These are phyloP conservation scores for Boletus tylopilopsis DNA, from an alignment of 768 basidiomycete species.

Conservation along the genomic window DNA sequence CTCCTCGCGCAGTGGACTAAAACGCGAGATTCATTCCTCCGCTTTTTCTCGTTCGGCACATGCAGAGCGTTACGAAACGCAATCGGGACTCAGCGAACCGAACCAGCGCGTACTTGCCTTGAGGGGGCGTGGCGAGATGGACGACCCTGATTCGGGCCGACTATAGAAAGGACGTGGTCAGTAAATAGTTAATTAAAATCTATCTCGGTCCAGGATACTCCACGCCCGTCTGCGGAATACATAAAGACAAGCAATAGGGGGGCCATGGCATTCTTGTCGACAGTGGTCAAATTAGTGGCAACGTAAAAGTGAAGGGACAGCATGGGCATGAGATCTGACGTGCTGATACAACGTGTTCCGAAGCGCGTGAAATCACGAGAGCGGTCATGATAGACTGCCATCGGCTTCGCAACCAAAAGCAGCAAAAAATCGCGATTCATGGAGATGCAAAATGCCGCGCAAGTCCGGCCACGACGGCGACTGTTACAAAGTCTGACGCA, in stretches of 20 bases:
- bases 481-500: slow-evolving; percentile 9
- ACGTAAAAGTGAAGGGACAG: slow-evolving; percentile 33
- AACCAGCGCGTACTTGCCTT: slow-evolving; percentile 36
- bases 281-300: slow-evolving; percentile 20
- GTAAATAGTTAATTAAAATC: slow-evolving; percentile 32
- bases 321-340: slow-evolving; percentile 31
- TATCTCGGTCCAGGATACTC: slow-evolving; percentile 32
- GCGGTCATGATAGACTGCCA: slow-evolving; percentile 31
- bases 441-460: slow-evolving; percentile 12
- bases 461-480: slow-evolving; percentile 17
- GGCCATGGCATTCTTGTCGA: slow-evolving; percentile 26
- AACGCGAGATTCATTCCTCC: slow-evolving; percentile 37
- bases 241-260: slow-evolving; percentile 34
- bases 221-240: slow-evolving; percentile 35
- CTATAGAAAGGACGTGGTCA: slow-evolving; percentile 22
- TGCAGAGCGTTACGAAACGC: slow-evolving; percentile 31
- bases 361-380: slow-evolving; percentile 35
- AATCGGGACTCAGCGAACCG: slow-evolving; percentile 35
- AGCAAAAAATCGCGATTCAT: slow-evolving; percentile 23
- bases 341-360: slow-evolving; percentile 34
- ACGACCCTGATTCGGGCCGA: slow-evolving; percentile 25
- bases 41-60: slow-evolving; percentile 30
- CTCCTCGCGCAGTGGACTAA: slow-evolving; percentile 30
- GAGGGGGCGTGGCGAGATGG: slow-evolving; percentile 28
- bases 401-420: slow-evolving; percentile 23